Evolutionary conservation across 164 flowering plant genomes (phyloP), one percentile per base, ranked within the genome.

Genomic region (Macadamia tetraphylla): DNA sequence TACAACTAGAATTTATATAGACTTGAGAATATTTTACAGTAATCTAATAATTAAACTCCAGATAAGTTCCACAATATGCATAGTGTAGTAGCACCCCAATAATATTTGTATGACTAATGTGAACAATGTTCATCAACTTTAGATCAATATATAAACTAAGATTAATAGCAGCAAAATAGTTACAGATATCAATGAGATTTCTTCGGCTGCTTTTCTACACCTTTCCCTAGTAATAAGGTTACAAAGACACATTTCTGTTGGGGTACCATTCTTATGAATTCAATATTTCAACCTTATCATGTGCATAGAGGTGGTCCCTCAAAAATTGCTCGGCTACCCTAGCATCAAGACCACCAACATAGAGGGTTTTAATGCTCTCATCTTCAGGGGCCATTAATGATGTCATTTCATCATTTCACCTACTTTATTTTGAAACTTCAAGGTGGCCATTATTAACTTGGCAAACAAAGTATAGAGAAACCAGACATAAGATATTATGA

Each of bases 121-220:
- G 23, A 23, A 23, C 23, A 23, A 23, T 23, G 23, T 23, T 23
- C 23, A 23, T 23, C 23, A 23, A 23, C 23, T 23, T 23, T 23
- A 23, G 23, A 23, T 23, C 23, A 23, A 23, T 23, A 23, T 23
- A 23, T 23, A 23, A 23, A 23, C 23, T 23, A 23, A 23, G 23
- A 23, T 23, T 23, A 23, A 23, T 23, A 23, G 23, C 23, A 23
- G 23, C 23, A 0, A 23, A 23, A 23, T 23, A 23, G 23, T 23
- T 23, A 23, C 23, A 23, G 23, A 23, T 23, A 23, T 23, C 23
- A 23, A 23, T 3, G 89, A 79, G 49, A 88, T 87, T 71, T 88
- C 90, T 65, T 82, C 89, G 8, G 91, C 93, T 60, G 93, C 91
- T 84, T 88, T 74, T 86, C 93, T 18, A 91, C 89, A 55, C 82